A percentile compares a stretch with the other conserved stretches of the same genome.
Evolutionary conservation across 768 basidiomycete species (phyloP).

Genomic region (Sarcomyxa edulis): DNA sequence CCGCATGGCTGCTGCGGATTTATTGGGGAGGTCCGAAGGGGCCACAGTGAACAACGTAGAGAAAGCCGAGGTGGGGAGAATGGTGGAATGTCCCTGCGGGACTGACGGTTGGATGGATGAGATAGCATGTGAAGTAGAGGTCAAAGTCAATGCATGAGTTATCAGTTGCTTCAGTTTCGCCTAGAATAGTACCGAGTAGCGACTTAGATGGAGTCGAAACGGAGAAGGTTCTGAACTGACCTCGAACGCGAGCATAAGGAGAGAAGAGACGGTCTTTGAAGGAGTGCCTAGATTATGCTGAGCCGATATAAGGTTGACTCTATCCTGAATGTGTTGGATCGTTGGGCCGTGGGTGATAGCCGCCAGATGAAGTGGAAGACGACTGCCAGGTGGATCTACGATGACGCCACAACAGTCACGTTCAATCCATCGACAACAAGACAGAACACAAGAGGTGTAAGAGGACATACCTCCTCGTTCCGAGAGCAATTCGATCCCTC

Average conservation of each 20-base stretch:
- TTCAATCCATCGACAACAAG: conserved; percentile 1
- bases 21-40: conserved; percentile 74
- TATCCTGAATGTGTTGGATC: conserved; percentile 70
- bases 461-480: conserved; percentile 60
- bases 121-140: conserved; percentile 70
- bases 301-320: conserved; percentile 76
- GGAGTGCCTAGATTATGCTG: conserved; percentile 67
- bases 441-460: neutral
- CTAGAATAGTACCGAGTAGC: conserved; percentile 25
- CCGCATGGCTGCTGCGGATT: conserved; percentile 72
- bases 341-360: conserved; percentile 70
- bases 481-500: conserved; percentile 56
- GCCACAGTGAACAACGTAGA: conserved; percentile 74
- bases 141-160: conserved; percentile 72
- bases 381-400: conserved; percentile 70
- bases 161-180: conserved; percentile 82
- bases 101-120: conserved; percentile 67
- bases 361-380: conserved; percentile 67
- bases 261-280: conserved; percentile 53
- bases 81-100: conserved; percentile 29
- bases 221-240: conserved; percentile 28
- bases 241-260: conserved; percentile 78
- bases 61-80: conserved; percentile 67
- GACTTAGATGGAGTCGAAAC: neutral
- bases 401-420: too few species aligned